Conservation (phyloP, 2,329 filamentous ascomycete species). For the Calonectria leucothoes region DNA sequence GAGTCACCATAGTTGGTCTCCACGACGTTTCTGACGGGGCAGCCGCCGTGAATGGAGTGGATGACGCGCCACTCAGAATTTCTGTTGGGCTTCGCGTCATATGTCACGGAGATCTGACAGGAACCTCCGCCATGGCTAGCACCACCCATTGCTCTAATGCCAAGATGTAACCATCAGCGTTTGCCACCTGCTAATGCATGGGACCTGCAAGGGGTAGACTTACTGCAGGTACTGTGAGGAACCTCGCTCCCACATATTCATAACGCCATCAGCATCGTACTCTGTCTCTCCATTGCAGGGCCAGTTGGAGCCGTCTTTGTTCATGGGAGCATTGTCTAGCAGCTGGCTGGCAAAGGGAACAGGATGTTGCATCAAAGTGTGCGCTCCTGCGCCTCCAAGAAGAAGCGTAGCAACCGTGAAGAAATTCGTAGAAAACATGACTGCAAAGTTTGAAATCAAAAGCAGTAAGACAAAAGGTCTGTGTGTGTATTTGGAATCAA, state of each 20-base stretch:
- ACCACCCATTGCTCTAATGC: slow-evolving; percentile 9
- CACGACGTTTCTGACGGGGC: not conserved
- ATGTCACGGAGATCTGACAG: slow-evolving; percentile 85
- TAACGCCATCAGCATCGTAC: slow-evolving; percentile 1
- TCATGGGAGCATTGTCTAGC: slow-evolving; percentile 5
- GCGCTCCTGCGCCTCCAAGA: not conserved
- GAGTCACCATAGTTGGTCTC: slow-evolving; percentile 1
- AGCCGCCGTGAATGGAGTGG: not conserved
- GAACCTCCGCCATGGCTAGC: slow-evolving; percentile 70
- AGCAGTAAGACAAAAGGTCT: not conserved
- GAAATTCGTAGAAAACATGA: not conserved
- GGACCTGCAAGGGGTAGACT: not conserved
- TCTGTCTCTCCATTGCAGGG: slow-evolving; percentile 5
- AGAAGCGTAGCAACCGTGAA: not conserved
- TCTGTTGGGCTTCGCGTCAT: slow-evolving; percentile 73
- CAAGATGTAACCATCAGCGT: not conserved
- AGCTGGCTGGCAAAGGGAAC: slow-evolving; percentile 5
- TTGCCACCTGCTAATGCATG: not conserved
- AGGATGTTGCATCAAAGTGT: slow-evolving; percentile 7
- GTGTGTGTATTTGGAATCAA: not conserved
- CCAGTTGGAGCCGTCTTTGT: slow-evolving; percentile 10
- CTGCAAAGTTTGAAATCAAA: not conserved
- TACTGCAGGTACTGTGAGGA: slow-evolving; percentile 2
- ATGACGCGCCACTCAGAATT: not conserved
- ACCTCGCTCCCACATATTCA: not conserved